Evolutionary conservation across 1,139 yeast genomes (phyloP).

Genomic region (Meyerozyma athensensis): DNA sequence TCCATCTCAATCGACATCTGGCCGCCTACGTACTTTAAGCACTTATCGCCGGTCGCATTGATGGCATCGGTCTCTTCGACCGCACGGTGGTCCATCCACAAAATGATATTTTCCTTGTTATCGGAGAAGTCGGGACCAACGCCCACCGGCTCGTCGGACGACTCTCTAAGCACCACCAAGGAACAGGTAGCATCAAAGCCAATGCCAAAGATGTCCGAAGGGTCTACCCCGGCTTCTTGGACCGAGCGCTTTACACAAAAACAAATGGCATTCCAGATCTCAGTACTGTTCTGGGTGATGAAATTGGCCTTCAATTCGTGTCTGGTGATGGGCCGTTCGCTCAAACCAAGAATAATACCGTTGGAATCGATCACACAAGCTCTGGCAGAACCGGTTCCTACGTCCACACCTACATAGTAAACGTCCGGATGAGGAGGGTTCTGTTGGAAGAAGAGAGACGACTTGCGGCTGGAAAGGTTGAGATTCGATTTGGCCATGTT

Average conservation of each 20-base stretch:
- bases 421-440: constrained; percentile 46
- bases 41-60: constrained; percentile 73
- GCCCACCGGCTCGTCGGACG: constrained; percentile 65
- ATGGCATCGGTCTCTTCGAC: constrained; percentile 76
- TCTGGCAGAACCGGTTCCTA: constrained; percentile 95
- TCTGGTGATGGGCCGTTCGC: constrained; percentile 75
- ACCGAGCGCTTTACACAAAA: constrained; percentile 73
- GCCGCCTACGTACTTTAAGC: constrained; percentile 92
- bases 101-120: constrained; percentile 70
- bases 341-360: constrained; percentile 77
- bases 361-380: constrained; percentile 84
- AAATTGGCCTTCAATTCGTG: constrained; percentile 66
- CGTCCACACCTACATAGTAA: constrained; percentile 89
- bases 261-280: constrained; percentile 88
- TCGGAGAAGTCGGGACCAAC: constrained; percentile 90
- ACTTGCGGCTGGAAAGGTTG: constrained; percentile 36
- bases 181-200: constrained; percentile 99
- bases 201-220: constrained; percentile 67
- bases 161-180: constrained; percentile 69
- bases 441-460: constrained; percentile 35
- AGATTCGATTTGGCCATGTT: constrained; percentile 26
- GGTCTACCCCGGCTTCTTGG: constrained; percentile 68
- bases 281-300: constrained; percentile 84
- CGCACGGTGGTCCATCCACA: constrained; percentile 99
- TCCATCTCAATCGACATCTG: constrained; percentile 98